Conservation (phyloP, 1,284 basidiomycete species). For the Xerocomus amazonicus region DNA sequence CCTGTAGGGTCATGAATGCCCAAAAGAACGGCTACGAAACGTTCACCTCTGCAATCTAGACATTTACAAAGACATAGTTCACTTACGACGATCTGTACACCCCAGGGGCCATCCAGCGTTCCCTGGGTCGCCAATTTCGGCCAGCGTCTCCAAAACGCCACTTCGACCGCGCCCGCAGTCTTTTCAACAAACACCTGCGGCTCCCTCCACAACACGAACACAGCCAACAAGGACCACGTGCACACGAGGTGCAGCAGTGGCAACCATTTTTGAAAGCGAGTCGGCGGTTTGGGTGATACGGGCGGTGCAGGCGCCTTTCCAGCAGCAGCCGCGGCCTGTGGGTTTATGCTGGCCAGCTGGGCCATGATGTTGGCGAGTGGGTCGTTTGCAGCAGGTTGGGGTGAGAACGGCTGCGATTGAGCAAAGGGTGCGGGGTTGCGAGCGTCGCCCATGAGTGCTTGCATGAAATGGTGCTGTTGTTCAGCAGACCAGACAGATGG, state of each 20-base stretch:
- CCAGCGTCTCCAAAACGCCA: conserved; percentile 53
- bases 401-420: conserved; percentile 13
- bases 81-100: conserved; percentile 55
- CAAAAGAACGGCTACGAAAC: conserved; percentile 67
- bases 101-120: conserved; percentile 35
- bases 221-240: conserved; percentile 61
- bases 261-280: conserved; percentile 55
- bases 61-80: neutral
- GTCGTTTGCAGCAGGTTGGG: conserved; percentile 17
- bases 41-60: conserved; percentile 9
- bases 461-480: conserved; percentile 62
- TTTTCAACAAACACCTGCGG: conserved; percentile 42
- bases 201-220: conserved; percentile 65
- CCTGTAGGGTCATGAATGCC: conserved; percentile 68
- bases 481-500: conserved; percentile 61
- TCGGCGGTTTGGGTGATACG: conserved; percentile 33
- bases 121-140: conserved; percentile 42
- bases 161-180: conserved; percentile 17
- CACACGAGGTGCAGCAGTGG: conserved; percentile 61
- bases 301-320: conserved; percentile 19
- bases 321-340: conserved; percentile 12
- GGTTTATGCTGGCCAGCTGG: conserved; percentile 37
- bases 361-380: conserved; percentile 28
- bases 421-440: conserved; percentile 18
- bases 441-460: conserved; percentile 49